Percentiles rank a stretch among this genome's conserved stretches.
These are phyloP conservation scores for Murraya koenigii DNA, from an alignment of 345 rosid genomes.

Conservation along the genomic window DNA sequence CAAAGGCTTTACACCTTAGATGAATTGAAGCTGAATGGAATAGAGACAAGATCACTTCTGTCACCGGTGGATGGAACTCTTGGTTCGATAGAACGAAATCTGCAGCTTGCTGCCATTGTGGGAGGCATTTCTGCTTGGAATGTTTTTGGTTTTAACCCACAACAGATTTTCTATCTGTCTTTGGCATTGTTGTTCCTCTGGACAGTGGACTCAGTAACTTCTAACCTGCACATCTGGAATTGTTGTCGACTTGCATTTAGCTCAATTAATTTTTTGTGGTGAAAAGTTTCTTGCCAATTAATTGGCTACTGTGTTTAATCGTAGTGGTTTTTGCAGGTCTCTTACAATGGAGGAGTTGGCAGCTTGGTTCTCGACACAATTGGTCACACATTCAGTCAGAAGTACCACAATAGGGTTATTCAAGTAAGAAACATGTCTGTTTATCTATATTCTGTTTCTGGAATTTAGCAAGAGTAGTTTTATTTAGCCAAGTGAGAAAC, in stretches of 20 bases:
- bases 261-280: background rate
- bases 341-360: conserved; percentile 82
- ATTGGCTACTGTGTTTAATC: background rate
- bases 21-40: conserved; percentile 81
- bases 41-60: conserved; percentile 63
- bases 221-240: background rate
- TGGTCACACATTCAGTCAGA: conserved; percentile 72
- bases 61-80: conserved; percentile 81
- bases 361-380: conserved; percentile 78
- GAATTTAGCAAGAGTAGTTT: background rate
- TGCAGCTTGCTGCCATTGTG: conserved; percentile 59
- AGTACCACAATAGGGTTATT: conserved; percentile 80
- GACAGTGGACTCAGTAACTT: conserved; percentile 73
- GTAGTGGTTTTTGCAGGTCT: conserved; percentile 42
- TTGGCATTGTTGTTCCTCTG: conserved; percentile 64
- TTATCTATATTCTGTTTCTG: background rate
- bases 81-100: conserved; percentile 68
- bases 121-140: conserved; percentile 74
- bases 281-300: background rate
- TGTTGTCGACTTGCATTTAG: background rate
- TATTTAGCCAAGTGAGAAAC: background rate
- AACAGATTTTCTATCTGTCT: conserved; percentile 61
- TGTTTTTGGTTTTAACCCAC: conserved; percentile 47
- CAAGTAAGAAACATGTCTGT: conserved; percentile 43
- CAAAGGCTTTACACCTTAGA: conserved; percentile 84